phyloP scores from a whole-genome alignment of 257 asterid species.

The Ocimum tenuiflorum region DNA sequence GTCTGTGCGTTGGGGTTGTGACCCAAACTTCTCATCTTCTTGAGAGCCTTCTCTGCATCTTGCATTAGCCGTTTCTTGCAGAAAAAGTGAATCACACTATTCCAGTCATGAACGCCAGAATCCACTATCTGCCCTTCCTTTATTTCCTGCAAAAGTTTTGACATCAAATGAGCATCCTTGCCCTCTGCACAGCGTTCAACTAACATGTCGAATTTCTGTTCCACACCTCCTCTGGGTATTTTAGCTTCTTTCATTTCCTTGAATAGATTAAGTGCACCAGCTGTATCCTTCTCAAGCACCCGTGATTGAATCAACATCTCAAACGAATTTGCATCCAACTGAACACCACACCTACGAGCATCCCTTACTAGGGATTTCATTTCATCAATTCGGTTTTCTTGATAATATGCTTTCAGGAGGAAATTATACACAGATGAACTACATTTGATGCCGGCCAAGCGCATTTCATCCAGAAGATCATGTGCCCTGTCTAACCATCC shows the following conservation, averaged over 20 bases:
- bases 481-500: constrained; percentile 81
- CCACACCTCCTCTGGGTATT: constrained; percentile 42
- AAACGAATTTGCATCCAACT: constrained; percentile 71
- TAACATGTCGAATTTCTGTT: constrained; percentile 35
- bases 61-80: constrained; percentile 80
- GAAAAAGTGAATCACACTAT: constrained; percentile 82
- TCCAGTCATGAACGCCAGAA: constrained; percentile 84
- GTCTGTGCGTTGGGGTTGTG: constrained; percentile 77
- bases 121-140: constrained; percentile 59
- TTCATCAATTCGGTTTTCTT: constrained; percentile 53
- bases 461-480: constrained; percentile 90
- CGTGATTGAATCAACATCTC: constrained; percentile 50
- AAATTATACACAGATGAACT: constrained; percentile 62
- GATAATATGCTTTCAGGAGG: constrained; percentile 69
- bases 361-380: constrained; percentile 62
- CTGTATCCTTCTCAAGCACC: constrained; percentile 60
- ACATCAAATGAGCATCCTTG: constrained; percentile 48
- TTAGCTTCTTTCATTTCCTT: constrained; percentile 85
- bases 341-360: constrained; percentile 78
- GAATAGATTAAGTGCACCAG: constrained; percentile 68
- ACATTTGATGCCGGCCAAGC: constrained; percentile 67
- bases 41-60: constrained; percentile 86
- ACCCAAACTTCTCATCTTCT: constrained; percentile 81
- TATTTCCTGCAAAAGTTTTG: constrained; percentile 70
- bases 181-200: constrained; percentile 31